Evolutionary conservation across 2,329 filamentous ascomycete genomes (phyloP), one percentile per base, ranked within the genome.

Genomic region (Plenodomus tracheiphilus): DNA sequence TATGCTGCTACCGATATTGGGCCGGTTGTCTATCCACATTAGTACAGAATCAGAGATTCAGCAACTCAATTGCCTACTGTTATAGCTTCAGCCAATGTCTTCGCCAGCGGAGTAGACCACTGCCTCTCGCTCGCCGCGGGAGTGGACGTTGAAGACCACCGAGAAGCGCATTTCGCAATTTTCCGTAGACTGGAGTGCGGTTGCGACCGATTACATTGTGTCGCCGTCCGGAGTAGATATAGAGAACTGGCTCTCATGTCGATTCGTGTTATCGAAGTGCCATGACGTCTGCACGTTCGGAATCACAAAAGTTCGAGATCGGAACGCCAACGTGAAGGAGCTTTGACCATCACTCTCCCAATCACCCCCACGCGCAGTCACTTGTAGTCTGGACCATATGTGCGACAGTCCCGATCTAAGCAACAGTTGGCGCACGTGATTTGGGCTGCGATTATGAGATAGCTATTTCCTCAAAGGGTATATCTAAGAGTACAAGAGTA

Each of bases 91-190:
- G 87, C 87, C 41, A 97, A 81, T 60, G 88, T 87, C 70, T 94
- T 93, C 7, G 93, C 92, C 53, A 99, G 76, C 13, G 93, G 92
- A 2, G 93, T 99, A 2, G 92, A 96, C 91, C 92, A 97, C 77
- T 89, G 77, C 54, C 87, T 63, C 49, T 64, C 62, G 36, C 55
- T 53, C 19, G 39, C 44, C 19, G 58, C 43, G n/a, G 56, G 37
- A 32, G 54, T 39, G 13, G 58, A 50, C 16, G 53, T 53, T 36
- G 56, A 54, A 43, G 65, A 75, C 71, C 72, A 76, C 67, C 76
- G 74, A 56, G 70, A 59, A 16, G 58, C 52, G 37, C 50, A 54
- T 47, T 43, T 58, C 15, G 56, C 45, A 10, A 35, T 13, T 20
- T 52, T 48, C n/a, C 15, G 39, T 3, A 41, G 39, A 18, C 47